Evolutionary conservation across 202 grass and related monocot species (phyloP).

Genomic region (Setaria italica): DNA sequence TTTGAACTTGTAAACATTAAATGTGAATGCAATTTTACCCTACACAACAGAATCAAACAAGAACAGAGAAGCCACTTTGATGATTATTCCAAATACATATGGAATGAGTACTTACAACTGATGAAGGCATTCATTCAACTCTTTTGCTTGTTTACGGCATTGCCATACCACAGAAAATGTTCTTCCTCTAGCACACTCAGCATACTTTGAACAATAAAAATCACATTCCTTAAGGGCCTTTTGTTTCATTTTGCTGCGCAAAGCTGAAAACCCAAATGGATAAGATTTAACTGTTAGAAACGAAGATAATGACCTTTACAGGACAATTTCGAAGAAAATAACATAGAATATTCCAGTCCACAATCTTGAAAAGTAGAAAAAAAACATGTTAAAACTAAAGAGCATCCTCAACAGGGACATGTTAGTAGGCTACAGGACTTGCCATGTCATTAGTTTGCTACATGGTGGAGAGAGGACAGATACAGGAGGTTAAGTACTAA

Average conservation of each 20-base stretch:
- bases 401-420: neutral
- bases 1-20: neutral
- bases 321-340: neutral
- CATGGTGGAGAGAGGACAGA: neutral
- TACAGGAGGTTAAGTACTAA: neutral
- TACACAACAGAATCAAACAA: conserved; percentile 9
- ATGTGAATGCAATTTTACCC: conserved; percentile 13
- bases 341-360: neutral
- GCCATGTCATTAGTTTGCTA: conserved; percentile 1
- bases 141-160: conserved; percentile 86
- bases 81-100: conserved; percentile 38
- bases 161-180: conserved; percentile 91
- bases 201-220: conserved; percentile 86
- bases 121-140: conserved; percentile 97
- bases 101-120: conserved; percentile 72
- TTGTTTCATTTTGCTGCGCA: conserved; percentile 97
- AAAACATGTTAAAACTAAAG: neutral
- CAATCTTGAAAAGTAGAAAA: neutral
- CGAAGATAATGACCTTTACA: neutral
- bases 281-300: conserved; percentile 19
- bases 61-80: conserved; percentile 1
- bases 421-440: conserved; percentile 5
- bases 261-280: conserved; percentile 56
- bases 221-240: conserved; percentile 91
- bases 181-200: conserved; percentile 89